A percentile compares a stretch with the other conserved stretches of the same genome.
Conservation (phyloP, 441 rosid species). For the Populus hybrid region DNA sequence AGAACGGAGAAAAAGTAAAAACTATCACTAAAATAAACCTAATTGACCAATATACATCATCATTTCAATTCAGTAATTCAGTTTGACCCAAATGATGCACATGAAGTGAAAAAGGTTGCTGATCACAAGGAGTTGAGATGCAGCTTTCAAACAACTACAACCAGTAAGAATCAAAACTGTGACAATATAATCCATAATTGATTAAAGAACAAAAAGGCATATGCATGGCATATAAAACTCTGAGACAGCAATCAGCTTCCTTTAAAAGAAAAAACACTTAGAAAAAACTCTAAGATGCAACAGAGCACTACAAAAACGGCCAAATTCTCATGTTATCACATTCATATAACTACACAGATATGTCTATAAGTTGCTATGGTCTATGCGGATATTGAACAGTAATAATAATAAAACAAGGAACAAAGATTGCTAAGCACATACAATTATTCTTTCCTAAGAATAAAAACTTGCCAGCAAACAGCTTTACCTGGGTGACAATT, state of each 20-base stretch:
- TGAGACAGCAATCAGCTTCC: not conserved
- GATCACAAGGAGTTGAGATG: not conserved
- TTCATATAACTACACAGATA: not conserved
- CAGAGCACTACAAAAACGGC: not conserved
- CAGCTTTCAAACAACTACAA: not conserved
- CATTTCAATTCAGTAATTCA: not conserved
- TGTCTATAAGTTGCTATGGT: not conserved
- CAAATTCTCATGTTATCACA: not conserved
- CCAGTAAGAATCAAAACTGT: not conserved
- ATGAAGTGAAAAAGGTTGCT: not conserved
- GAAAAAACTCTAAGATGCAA: not conserved
- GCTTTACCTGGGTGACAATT: slow-evolving; percentile 86
- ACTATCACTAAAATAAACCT: not conserved
- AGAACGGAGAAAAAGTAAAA: not conserved
- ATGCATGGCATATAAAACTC: not conserved
- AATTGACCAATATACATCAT: not conserved
- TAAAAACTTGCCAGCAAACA: not conserved
- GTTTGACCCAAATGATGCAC: not conserved
- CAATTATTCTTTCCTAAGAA: not conserved
- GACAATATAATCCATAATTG: not conserved
- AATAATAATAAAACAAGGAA: not conserved
- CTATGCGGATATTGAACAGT: not conserved
- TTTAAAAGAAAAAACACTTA: not conserved
- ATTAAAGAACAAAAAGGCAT: not conserved
- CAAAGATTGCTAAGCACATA: too few species aligned